phyloP scores from a whole-genome alignment of 176 grass and related monocot species.

The Themeda triandra region DNA sequence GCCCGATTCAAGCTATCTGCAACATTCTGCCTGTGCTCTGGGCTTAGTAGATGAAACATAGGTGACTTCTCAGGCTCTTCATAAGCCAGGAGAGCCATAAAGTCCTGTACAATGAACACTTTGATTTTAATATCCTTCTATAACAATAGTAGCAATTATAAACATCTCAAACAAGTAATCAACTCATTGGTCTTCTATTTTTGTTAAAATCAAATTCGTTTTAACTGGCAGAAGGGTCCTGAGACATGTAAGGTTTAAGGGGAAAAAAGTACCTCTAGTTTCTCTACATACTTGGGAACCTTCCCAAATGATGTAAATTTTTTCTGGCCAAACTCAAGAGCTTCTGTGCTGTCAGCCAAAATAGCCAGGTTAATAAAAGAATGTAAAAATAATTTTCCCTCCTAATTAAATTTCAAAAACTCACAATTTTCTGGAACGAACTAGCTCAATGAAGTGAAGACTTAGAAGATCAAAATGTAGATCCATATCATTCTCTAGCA shows the following conservation, averaged over 20 bases:
- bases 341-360: constrained; percentile 78
- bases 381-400: neutral
- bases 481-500: constrained; percentile 80
- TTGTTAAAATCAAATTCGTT: neutral
- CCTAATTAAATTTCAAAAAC: constrained; percentile 19
- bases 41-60: constrained; percentile 93
- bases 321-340: constrained; percentile 91
- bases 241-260: neutral
- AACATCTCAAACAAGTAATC: neutral
- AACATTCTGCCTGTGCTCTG: constrained; percentile 80
- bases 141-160: neutral
- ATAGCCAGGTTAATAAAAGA: constrained; percentile 35
- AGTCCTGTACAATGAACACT: constrained; percentile 52
- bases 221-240: neutral
- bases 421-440: constrained; percentile 74
- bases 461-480: constrained; percentile 91
- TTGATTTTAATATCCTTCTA: constrained; percentile 4
- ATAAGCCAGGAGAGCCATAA: constrained; percentile 89
- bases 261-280: constrained; percentile 70
- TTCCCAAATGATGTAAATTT: constrained; percentile 74
- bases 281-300: constrained; percentile 73
- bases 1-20: constrained; percentile 89
- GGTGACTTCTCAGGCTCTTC: constrained; percentile 95
- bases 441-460: constrained; percentile 91
- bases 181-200: neutral